Evolutionary conservation across 495 filamentous ascomycete genomes (phyloP).

Genomic region (Coniosporium apollinis): DNA sequence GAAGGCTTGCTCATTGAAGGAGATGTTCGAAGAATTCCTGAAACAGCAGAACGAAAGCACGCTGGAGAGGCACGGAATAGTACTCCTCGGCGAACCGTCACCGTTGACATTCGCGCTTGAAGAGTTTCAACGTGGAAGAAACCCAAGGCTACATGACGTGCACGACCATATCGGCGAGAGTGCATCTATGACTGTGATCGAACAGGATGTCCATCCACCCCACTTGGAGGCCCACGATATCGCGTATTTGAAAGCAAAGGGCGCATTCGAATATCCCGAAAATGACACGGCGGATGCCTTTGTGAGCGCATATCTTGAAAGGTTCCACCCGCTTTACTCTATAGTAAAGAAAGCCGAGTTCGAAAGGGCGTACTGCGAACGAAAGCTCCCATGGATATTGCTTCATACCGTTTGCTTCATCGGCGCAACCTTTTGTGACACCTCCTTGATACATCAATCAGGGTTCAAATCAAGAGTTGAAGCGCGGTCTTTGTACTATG

Average conservation of each 20-base stretch:
- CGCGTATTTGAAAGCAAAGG: constrained; percentile 1
- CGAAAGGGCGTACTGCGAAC: background rate
- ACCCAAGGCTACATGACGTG: background rate
- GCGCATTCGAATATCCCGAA: constrained; percentile 4
- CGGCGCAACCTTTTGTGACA: constrained; percentile 1
- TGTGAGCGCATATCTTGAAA: constrained; percentile 2
- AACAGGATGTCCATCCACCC: constrained; percentile 5
- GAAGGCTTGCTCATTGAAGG: background rate
- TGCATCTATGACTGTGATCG: background rate
- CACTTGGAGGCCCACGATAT: constrained; percentile 1
- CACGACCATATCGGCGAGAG: background rate
- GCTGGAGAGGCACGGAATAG: background rate
- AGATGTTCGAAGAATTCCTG: background rate
- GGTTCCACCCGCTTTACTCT: constrained; percentile 3
- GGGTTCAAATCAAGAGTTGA: constrained; percentile 1
- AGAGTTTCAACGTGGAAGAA: background rate
- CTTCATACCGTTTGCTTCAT: constrained; percentile 5
- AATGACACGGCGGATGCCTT: background rate
- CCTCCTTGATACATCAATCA: background rate
- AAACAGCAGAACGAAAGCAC: background rate
- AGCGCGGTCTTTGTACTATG: constrained; percentile 2
- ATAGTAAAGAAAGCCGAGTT: constrained; percentile 2
- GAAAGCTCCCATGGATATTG: constrained; percentile 4
- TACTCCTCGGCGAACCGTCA: background rate
- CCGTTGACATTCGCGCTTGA: background rate